Evolutionary conservation across 495 filamentous ascomycete species (phyloP).

Genomic region (Hypomontagnella monticulosa): DNA sequence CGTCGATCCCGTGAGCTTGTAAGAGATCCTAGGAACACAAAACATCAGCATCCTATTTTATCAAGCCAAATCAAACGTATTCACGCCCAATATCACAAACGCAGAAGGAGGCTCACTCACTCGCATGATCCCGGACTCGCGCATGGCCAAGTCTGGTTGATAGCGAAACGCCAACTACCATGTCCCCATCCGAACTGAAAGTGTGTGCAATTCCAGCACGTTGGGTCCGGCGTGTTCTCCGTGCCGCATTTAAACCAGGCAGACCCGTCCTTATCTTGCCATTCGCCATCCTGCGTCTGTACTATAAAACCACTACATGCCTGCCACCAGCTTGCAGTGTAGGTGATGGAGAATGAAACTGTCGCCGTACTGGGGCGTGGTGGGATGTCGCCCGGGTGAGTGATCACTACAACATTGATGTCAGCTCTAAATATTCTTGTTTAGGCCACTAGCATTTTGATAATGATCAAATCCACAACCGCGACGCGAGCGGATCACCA

Average conservation of each 20-base stretch:
- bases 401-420: background rate
- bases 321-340: background rate
- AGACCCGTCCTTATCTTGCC: conserved; percentile 21
- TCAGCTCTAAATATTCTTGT: too few relatives aligned
- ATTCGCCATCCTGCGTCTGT: conserved; percentile 9
- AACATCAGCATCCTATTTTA: background rate
- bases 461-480: too few relatives aligned
- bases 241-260: conserved; percentile 24
- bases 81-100: background rate
- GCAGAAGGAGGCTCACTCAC: background rate
- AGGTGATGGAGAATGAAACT: conserved; percentile 13
- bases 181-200: conserved; percentile 30
- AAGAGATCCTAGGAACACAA: background rate
- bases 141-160: conserved; percentile 28
- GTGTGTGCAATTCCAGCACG: conserved; percentile 21
- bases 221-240: conserved; percentile 13
- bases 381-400: conserved; percentile 17
- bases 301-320: conserved; percentile 18
- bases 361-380: conserved; percentile 11
- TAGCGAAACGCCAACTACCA: conserved; percentile 16
- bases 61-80: background rate
- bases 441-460: too few relatives aligned
- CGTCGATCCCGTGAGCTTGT: background rate
- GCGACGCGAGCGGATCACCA: too few relatives aligned
- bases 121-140: background rate